Conservation (phyloP, 768 basidiomycete genomes). For the Russula griseocarnosa region DNA sequence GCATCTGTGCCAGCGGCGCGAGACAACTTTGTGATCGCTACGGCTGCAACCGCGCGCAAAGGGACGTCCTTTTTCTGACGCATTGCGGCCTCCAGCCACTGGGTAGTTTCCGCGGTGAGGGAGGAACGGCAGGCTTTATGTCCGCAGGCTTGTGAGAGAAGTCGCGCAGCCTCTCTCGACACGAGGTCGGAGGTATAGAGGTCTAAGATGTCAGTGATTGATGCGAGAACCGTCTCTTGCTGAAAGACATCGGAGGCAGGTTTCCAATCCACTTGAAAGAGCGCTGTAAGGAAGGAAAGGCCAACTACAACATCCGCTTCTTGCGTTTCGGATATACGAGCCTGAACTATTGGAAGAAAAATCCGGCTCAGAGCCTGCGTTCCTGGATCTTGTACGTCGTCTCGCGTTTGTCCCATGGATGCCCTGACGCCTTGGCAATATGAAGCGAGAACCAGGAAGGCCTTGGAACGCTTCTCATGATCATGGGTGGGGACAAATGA, state of each 20-base stretch:
- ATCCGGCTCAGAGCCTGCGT: constrained; percentile 48
- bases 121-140: constrained; percentile 66
- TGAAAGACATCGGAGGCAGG: constrained; percentile 62
- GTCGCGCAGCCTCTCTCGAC: constrained; percentile 59
- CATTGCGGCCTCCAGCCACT: constrained; percentile 66
- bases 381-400: constrained; percentile 41
- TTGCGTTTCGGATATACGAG: constrained; percentile 52
- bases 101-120: constrained; percentile 50
- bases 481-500: constrained; percentile 24
- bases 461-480: constrained; percentile 50
- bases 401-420: constrained; percentile 36
- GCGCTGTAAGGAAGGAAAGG: constrained; percentile 64
- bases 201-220: constrained; percentile 67
- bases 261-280: constrained; percentile 79
- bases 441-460: constrained; percentile 63
- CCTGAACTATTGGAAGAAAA: constrained; percentile 49
- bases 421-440: constrained; percentile 58
- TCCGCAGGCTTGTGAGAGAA: constrained; percentile 72
- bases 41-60: constrained; percentile 59
- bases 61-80: constrained; percentile 43
- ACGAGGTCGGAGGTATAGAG: constrained; percentile 49
- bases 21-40: constrained; percentile 75
- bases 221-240: constrained; percentile 58
- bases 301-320: constrained; percentile 52
- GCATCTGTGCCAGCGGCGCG: constrained; percentile 53